Base-by-base conservation (phyloP, 2,329 filamentous ascomycete species). In the Fusarium sp. region DNA sequence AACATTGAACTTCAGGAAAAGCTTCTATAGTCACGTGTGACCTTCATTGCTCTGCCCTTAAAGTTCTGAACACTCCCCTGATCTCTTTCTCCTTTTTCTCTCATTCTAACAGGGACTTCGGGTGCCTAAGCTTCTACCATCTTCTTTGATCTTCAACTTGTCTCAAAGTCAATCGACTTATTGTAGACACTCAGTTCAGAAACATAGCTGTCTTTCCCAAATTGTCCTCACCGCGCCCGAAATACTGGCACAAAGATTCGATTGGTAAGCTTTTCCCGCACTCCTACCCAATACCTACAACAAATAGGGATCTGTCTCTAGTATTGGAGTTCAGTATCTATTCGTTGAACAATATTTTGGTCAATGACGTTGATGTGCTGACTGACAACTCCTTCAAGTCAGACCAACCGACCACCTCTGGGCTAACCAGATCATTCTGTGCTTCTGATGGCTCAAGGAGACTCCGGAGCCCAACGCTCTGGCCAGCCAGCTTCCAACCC, bases 401-500 rank as follows among this genome's bases (percentile, higher is more conserved):
- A 45, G 12, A 65, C 36, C 20, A 41, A 41, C 44, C 7, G 47
- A 52, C 18, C 42, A 36, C 30, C 59, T 69, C 28, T 42, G 20
- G 52, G 36, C 12, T 47, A 55, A 44, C 59, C 56, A 22, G 30
- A 45, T 34, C 28, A 22, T 24, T 30, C 41, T 34, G 47, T 59
- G 38, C 59, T 47, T 51, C 54, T 26, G n/a, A 64, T 61, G 59
- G 59, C 54, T 36, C 47, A 41, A 26, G 26, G 34, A 51, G 62
- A 47, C 55, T 34, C 51, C 39, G 30, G 24, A 8, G 44, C 38
- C 32, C 54, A 65, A 22, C 67, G 74, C 30, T 62, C 54, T 24
- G 51, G 56, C 8, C 71, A 72, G 8, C 38, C 74, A 8, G 26
- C 28, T 34, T 72, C 71, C 5, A 52, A 74, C 9, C 71, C 71